A percentile compares a stretch with the other conserved stretches of the same genome.
Conservation (phyloP, 202 grass and related monocot species). For the Zizania palustris region DNA sequence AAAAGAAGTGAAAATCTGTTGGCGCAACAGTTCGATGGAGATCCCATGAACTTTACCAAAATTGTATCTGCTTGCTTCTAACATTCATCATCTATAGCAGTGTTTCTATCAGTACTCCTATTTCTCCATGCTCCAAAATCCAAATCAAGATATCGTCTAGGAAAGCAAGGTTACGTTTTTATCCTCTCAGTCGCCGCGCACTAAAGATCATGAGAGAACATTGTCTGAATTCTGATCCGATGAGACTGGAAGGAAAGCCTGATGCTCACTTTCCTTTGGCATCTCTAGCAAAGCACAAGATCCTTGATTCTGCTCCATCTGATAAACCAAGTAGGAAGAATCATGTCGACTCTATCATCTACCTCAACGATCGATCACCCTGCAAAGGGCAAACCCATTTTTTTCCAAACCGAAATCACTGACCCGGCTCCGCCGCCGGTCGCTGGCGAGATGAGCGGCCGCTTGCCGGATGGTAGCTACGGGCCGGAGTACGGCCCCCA, state of each 20-base stretch:
- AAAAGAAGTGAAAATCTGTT: background rate
- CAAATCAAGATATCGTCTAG: background rate
- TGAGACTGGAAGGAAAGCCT: slow-evolving; percentile 14
- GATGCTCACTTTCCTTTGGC: slow-evolving; percentile 20
- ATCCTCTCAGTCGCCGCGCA: background rate
- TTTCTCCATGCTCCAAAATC: background rate
- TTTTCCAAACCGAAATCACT: no score
- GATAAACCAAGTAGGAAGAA: background rate
- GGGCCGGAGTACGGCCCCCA: slow-evolving; percentile 43
- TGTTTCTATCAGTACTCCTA: background rate
- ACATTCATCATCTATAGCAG: background rate
- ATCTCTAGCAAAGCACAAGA: slow-evolving; percentile 28
- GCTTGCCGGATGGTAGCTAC: slow-evolving; percentile 37
- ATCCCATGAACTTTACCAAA: background rate
- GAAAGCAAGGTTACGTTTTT: background rate
- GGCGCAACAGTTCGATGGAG: background rate
- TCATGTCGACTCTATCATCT: background rate
- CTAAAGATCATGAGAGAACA: background rate
- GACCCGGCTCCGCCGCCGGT: background rate
- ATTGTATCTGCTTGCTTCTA: background rate
- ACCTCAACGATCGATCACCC: background rate
- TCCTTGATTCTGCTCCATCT: slow-evolving; percentile 24
- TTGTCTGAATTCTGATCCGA: slow-evolving; percentile 6
- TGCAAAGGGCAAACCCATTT: background rate
- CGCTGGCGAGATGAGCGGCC: slow-evolving; percentile 8